A percentile compares a stretch with the other conserved stretches of the same genome.
These are phyloP conservation scores for Colletotrichum salicis DNA, from an alignment of 2,329 filamentous ascomycete species.

Conservation along the genomic window DNA sequence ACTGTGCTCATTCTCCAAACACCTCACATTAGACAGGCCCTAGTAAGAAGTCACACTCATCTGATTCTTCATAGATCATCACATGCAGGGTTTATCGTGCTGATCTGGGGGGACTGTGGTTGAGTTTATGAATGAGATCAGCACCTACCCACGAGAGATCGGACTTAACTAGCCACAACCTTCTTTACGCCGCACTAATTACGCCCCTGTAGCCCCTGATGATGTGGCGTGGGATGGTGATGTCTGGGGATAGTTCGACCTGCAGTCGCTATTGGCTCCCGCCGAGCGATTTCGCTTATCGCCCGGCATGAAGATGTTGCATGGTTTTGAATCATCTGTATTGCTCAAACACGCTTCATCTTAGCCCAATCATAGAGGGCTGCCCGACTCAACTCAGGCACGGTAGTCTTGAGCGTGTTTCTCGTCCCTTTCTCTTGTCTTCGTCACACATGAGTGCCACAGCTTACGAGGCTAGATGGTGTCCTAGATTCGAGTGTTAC, in stretches of 20 bases:
- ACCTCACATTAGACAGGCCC: no score
- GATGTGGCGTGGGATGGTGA: neutral
- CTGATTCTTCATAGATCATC: no score
- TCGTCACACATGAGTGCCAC: neutral
- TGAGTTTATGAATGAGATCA: neutral
- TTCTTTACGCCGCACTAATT: neutral
- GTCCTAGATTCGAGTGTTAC: no score
- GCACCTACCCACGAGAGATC: neutral
- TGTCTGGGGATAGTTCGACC: neutral
- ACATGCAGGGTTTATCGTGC: no score
- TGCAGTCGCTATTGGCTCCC: slow-evolving; percentile 26
- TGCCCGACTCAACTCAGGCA: neutral
- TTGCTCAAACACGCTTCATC: slow-evolving; percentile 1
- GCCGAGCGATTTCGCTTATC: slow-evolving; percentile 24
- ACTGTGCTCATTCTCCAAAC: no score
- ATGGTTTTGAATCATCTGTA: slow-evolving; percentile 22
- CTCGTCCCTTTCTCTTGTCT: neutral
- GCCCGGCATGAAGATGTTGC: slow-evolving; percentile 11
- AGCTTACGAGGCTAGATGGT: neutral
- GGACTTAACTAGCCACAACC: neutral
- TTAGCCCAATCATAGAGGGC: neutral
- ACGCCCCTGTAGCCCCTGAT: neutral
- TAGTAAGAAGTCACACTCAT: no score
- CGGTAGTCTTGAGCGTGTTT: neutral
- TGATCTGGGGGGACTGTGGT: neutral